Evolutionary conservation across 2,329 filamentous ascomycete species (phyloP).

Genomic region (Cordyceps cateniannulata): DNA sequence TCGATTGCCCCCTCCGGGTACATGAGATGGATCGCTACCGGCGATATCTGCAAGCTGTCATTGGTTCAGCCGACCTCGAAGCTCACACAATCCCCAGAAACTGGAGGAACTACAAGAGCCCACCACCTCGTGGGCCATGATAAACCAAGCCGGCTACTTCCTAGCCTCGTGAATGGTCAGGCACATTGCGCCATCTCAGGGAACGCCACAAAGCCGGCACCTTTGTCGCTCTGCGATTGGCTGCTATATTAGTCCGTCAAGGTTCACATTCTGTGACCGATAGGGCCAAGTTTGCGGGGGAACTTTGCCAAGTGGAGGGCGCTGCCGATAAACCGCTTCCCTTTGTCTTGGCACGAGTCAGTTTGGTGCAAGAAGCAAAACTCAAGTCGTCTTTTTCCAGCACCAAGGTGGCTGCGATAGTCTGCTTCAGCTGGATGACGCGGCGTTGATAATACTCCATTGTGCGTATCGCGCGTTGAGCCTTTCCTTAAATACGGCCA

Average conservation of each 20-base stretch:
- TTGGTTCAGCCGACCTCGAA: neutral
- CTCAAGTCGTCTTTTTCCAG: neutral
- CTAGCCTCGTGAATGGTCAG: neutral
- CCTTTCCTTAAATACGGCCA: neutral
- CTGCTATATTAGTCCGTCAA: neutral
- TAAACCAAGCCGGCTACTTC: neutral
- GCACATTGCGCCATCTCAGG: neutral
- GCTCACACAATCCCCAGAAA: neutral
- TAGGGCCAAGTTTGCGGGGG: constrained; percentile 4
- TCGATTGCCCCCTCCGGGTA: neutral
- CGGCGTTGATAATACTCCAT: neutral
- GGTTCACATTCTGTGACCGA: neutral
- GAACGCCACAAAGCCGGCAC: neutral
- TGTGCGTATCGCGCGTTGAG: neutral
- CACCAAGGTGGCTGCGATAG: neutral
- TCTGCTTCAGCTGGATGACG: neutral
- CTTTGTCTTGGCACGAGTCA: neutral
- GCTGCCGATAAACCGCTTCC: neutral
- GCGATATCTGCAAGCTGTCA: neutral
- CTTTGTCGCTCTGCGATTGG: neutral
- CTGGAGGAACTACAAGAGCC: neutral
- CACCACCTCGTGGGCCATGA: neutral
- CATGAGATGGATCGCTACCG: neutral
- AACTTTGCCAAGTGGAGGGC: neutral
- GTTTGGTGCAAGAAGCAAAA: neutral